Conservation (phyloP, 768 basidiomycete species). For the Lentinula boryana region DNA sequence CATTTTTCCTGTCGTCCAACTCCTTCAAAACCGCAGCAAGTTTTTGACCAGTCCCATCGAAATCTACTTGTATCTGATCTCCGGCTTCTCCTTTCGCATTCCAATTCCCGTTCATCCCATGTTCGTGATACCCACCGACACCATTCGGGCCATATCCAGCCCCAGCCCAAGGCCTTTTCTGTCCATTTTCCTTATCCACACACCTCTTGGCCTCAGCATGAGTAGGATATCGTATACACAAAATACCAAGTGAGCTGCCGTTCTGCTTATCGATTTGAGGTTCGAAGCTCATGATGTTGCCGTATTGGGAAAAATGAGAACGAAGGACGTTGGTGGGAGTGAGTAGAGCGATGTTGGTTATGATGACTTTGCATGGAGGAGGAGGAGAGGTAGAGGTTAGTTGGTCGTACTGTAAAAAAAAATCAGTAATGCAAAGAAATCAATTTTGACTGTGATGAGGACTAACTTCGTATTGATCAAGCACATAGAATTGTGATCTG, state of each 20-base stretch:
- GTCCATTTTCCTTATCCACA: slow-evolving; percentile 61
- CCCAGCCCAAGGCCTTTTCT: slow-evolving; percentile 29
- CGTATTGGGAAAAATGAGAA: slow-evolving; percentile 58
- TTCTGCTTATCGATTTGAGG: slow-evolving; percentile 72
- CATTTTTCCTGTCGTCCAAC: slow-evolving; percentile 49
- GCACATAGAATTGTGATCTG: slow-evolving; percentile 29
- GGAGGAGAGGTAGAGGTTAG: slow-evolving; percentile 62
- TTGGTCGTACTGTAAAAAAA: slow-evolving; percentile 53
- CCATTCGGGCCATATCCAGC: slow-evolving; percentile 31
- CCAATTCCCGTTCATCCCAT: slow-evolving; percentile 11
- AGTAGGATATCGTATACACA: slow-evolving; percentile 60
- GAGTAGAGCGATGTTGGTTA: slow-evolving; percentile 67
- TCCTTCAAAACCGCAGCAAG: slow-evolving; percentile 63
- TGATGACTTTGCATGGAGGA: slow-evolving; percentile 68
- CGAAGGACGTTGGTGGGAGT: slow-evolving; percentile 62
- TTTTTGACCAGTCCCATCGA: slow-evolving; percentile 71
- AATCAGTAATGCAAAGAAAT: slow-evolving; percentile 1
- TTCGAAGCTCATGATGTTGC: slow-evolving; percentile 61
- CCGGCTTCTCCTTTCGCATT: slow-evolving; percentile 51
- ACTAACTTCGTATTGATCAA: slow-evolving; percentile 49
- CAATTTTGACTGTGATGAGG: slow-evolving; percentile 4
- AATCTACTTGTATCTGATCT: slow-evolving; percentile 66
- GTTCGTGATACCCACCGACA: slow-evolving; percentile 23
- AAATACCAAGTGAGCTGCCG: slow-evolving; percentile 80
- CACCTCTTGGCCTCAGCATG: slow-evolving; percentile 68